These are phyloP conservation scores for Podosphaera aphanis DNA, from an alignment of 2,329 filamentous ascomycete genomes.

Conservation along the genomic window DNA sequence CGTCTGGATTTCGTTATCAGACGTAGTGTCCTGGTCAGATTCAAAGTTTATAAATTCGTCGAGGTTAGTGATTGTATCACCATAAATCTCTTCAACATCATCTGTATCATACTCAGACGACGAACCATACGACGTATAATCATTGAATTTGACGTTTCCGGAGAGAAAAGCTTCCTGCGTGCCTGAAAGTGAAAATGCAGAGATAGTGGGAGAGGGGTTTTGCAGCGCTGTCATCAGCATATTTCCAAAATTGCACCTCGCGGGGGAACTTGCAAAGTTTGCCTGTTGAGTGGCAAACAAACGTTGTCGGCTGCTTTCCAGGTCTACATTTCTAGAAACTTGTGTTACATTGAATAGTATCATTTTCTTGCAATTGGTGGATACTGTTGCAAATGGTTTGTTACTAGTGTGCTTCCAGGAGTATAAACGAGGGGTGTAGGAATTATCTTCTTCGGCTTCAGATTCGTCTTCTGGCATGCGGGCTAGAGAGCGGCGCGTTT, in stretches of 20 bases:
- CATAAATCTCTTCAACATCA: conserved; percentile 37
- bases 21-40: conserved; percentile 31
- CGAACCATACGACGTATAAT: conserved; percentile 20
- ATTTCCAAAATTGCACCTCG: conserved; percentile 44
- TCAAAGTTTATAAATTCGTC: conserved; percentile 49
- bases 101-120: conserved; percentile 32
- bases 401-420: conserved; percentile 2
- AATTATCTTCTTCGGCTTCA: conserved; percentile 15
- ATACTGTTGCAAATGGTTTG: conserved; percentile 3
- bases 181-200: conserved; percentile 19
- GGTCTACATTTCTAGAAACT: conserved; percentile 6
- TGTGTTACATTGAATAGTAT: conserved; percentile 2
- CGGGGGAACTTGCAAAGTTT: conserved; percentile 12
- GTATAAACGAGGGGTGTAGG: conserved; percentile 2
- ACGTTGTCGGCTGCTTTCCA: neutral
- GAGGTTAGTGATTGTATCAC: conserved; percentile 21
- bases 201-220: conserved; percentile 13
- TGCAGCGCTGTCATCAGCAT: conserved; percentile 45
- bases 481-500: conserved; percentile 10
- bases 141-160: conserved; percentile 18
- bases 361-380: conserved; percentile 1
- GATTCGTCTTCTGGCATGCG: conserved; percentile 8
- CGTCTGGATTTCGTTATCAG: conserved; percentile 23
- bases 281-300: neutral
- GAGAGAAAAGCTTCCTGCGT: conserved; percentile 57